These are phyloP conservation scores for Fusarium succisae DNA, from an alignment of 2,329 filamentous ascomycete species.

Conservation along the genomic window DNA sequence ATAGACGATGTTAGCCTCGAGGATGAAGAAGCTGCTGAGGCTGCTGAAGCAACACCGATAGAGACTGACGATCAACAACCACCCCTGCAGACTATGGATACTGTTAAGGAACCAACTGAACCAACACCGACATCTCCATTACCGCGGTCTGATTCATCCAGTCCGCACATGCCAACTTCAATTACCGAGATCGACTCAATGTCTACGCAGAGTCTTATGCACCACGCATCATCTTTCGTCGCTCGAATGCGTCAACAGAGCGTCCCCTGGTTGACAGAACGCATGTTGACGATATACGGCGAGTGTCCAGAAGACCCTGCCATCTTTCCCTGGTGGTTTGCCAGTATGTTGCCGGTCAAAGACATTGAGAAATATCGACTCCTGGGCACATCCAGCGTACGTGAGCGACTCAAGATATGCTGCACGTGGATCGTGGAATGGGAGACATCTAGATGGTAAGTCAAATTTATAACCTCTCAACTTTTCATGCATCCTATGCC, in stretches of 20 bases:
- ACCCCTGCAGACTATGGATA: background rate
- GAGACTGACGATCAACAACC: background rate
- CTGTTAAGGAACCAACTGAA: background rate
- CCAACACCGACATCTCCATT: background rate
- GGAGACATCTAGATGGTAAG: constrained; percentile 77
- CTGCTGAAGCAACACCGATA: constrained; percentile 60
- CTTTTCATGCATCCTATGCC: background rate
- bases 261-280: constrained; percentile 78
- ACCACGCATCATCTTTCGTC: constrained; percentile 73
- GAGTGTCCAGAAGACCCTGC: constrained; percentile 79
- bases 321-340: constrained; percentile 90
- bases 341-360: constrained; percentile 78
- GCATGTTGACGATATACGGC: constrained; percentile 79
- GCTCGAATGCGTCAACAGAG: constrained; percentile 72
- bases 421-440: constrained; percentile 80
- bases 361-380: constrained; percentile 84
- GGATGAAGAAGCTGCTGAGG: constrained; percentile 82
- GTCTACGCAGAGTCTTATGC: constrained; percentile 76
- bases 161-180: constrained; percentile 7
- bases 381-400: constrained; percentile 76
- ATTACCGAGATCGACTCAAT: constrained; percentile 50
- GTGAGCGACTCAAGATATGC: constrained; percentile 84
- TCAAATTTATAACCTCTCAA: background rate
- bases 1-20: constrained; percentile 83
- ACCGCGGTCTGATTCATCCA: constrained; percentile 3